Percentiles rank a stretch among this genome's conserved stretches.
phyloP scores from a whole-genome alignment of 768 basidiomycete genomes.

The Lentinula guzmanii region DNA sequence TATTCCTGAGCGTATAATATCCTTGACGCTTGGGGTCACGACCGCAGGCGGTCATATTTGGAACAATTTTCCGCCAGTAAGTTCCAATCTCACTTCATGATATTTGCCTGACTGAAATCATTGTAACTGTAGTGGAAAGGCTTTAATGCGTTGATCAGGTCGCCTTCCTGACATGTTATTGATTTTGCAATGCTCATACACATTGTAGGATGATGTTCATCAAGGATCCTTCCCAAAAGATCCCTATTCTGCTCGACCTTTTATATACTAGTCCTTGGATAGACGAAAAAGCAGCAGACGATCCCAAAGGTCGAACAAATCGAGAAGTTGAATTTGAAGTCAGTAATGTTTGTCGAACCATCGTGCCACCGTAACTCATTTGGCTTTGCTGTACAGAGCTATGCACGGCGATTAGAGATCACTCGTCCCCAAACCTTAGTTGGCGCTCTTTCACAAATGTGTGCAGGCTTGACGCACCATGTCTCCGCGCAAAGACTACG shows the following conservation, averaged over 20 bases:
- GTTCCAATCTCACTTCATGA: constrained; percentile 11
- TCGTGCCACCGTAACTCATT: background rate
- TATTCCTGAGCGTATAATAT: constrained; percentile 61
- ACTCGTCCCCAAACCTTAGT: constrained; percentile 54
- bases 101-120: background rate
- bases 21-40: constrained; percentile 64
- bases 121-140: constrained; percentile 31
- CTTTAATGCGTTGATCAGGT: constrained; percentile 28
- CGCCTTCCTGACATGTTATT: background rate
- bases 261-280: constrained; percentile 63
- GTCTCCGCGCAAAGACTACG: constrained; percentile 44
- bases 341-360: constrained; percentile 4
- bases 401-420: constrained; percentile 27
- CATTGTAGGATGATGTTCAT: constrained; percentile 30
- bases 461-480: constrained; percentile 58
- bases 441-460: constrained; percentile 70
- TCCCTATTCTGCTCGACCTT: constrained; percentile 48
- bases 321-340: constrained; percentile 54
- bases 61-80: constrained; percentile 61
- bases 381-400: background rate
- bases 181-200: background rate
- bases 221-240: constrained; percentile 38
- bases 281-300: constrained; percentile 41
- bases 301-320: constrained; percentile 58
- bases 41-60: constrained; percentile 55